Percentiles rank a stretch among this genome's conserved stretches.
These are phyloP conservation scores for Euphorbia lathyris DNA, from an alignment of 345 rosid genomes.

Conservation along the genomic window DNA sequence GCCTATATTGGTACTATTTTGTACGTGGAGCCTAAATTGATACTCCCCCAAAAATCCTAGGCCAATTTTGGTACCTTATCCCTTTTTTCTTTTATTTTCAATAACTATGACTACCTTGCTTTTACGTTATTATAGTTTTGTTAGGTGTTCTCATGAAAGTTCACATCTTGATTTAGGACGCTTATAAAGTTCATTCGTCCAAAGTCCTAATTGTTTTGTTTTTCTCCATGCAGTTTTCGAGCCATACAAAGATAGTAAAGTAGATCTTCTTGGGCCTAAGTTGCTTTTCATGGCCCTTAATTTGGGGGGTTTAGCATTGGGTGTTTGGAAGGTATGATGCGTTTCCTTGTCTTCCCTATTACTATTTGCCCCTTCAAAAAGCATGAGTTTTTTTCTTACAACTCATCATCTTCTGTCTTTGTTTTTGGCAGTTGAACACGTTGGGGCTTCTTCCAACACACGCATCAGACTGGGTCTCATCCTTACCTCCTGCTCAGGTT, in stretches of 20 bases:
- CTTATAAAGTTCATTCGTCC: neutral
- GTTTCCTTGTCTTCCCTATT: constrained; percentile 4
- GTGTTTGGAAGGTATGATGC: constrained; percentile 89
- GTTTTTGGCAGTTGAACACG: constrained; percentile 74
- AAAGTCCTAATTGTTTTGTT: neutral
- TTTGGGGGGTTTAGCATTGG: constrained; percentile 87
- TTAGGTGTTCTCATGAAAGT: neutral
- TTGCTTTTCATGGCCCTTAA: constrained; percentile 89
- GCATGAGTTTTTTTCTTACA: neutral
- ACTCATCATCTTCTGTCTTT: constrained; percentile 7
- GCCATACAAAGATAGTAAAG: constrained; percentile 91
- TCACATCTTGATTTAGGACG: neutral
- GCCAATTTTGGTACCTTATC: too few relatives aligned
- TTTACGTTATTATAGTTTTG: neutral
- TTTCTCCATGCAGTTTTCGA: constrained; percentile 67
- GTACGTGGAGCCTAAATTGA: too few relatives aligned
- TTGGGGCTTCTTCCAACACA: constrained; percentile 98
- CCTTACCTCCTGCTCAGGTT: constrained; percentile 96
- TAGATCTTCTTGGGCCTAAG: constrained; percentile 88
- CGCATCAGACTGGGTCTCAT: constrained; percentile 99
- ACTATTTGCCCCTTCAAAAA: neutral
- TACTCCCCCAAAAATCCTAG: too few relatives aligned
- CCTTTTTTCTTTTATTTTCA: neutral
- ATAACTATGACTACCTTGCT: too few relatives aligned
- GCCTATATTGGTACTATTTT: too few relatives aligned